Percentiles rank a stretch among this genome's conserved stretches.
These are phyloP conservation scores for Xylaria sp. DNA, from an alignment of 2,329 filamentous ascomycete species.

Conservation along the genomic window DNA sequence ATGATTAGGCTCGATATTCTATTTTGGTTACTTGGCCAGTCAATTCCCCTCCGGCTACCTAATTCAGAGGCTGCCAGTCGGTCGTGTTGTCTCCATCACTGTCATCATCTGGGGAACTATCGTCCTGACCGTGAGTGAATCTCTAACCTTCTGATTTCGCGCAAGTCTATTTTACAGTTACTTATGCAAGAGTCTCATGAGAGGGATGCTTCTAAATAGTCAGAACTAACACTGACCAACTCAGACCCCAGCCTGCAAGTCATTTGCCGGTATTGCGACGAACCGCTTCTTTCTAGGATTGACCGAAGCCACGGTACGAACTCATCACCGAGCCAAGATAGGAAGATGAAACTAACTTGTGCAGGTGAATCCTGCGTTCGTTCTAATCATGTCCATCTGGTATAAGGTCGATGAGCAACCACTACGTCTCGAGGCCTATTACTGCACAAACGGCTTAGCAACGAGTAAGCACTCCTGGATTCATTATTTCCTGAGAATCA, in stretches of 20 bases:
- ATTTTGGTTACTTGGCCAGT: slow-evolving; percentile 60
- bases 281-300: slow-evolving; percentile 67
- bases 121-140: slow-evolving; percentile 52
- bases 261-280: slow-evolving; percentile 65
- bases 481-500: neutral
- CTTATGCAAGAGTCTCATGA: neutral
- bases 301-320: slow-evolving; percentile 62
- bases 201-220: neutral
- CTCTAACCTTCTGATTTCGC: neutral
- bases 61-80: slow-evolving; percentile 60
- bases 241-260: slow-evolving; percentile 61
- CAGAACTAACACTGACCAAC: slow-evolving; percentile 16
- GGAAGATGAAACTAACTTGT: slow-evolving; percentile 13
- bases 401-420: slow-evolving; percentile 60
- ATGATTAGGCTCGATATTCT: slow-evolving; percentile 59
- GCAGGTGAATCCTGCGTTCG: slow-evolving; percentile 61
- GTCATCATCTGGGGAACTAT: slow-evolving; percentile 62
- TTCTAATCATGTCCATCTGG: slow-evolving; percentile 52
- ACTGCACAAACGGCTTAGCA: slow-evolving; percentile 57
- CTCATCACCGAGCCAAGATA: neutral
- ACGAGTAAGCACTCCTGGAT: slow-evolving; percentile 17
- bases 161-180: neutral
- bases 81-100: slow-evolving; percentile 58
- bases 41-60: slow-evolving; percentile 59
- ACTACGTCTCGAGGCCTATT: slow-evolving; percentile 65